Evolutionary conservation across 768 basidiomycete genomes (phyloP).

Genomic region (Leccinum incarnatum): DNA sequence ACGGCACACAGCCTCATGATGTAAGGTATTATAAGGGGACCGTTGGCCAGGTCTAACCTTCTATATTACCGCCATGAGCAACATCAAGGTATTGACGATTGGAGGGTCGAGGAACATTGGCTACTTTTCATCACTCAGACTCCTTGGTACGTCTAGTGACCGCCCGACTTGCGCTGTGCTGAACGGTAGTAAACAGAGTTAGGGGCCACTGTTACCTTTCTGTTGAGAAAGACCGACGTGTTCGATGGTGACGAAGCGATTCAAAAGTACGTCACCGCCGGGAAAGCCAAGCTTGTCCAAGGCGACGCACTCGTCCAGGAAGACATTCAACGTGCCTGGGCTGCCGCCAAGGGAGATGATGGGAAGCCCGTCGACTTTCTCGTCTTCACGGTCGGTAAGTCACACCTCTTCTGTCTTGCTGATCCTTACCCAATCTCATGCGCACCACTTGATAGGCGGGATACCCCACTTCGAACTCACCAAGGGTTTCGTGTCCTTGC

Average conservation of each 20-base stretch:
- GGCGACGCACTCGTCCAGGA: slow-evolving; percentile 58
- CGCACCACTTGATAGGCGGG: slow-evolving; percentile 9
- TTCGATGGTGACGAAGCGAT: slow-evolving; percentile 56
- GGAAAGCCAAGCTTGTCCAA: slow-evolving; percentile 52
- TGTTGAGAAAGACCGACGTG: slow-evolving; percentile 49
- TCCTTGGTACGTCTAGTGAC: slow-evolving; percentile 39
- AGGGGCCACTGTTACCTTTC: slow-evolving; percentile 61
- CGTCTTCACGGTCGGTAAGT: slow-evolving; percentile 61
- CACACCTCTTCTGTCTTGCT: neutral
- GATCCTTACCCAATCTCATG: neutral
- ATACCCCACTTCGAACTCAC: slow-evolving; percentile 41
- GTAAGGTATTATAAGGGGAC: slow-evolving; percentile 7
- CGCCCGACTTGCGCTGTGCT: neutral
- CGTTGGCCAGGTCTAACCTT: too few relatives aligned
- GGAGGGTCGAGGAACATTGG: slow-evolving; percentile 60
- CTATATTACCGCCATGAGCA: slow-evolving; percentile 13
- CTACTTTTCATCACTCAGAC: slow-evolving; percentile 45
- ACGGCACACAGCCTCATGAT: neutral
- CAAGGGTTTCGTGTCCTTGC: slow-evolving; percentile 49
- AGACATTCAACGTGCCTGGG: slow-evolving; percentile 55
- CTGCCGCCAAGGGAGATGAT: slow-evolving; percentile 30
- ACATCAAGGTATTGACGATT: slow-evolving; percentile 37
- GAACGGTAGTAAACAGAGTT: slow-evolving; percentile 37
- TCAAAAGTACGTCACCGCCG: slow-evolving; percentile 48
- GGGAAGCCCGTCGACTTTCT: slow-evolving; percentile 47